Percentiles rank a stretch among this genome's conserved stretches.
Conservation (phyloP, 768 basidiomycete genomes). For the Mycena latifolia region DNA sequence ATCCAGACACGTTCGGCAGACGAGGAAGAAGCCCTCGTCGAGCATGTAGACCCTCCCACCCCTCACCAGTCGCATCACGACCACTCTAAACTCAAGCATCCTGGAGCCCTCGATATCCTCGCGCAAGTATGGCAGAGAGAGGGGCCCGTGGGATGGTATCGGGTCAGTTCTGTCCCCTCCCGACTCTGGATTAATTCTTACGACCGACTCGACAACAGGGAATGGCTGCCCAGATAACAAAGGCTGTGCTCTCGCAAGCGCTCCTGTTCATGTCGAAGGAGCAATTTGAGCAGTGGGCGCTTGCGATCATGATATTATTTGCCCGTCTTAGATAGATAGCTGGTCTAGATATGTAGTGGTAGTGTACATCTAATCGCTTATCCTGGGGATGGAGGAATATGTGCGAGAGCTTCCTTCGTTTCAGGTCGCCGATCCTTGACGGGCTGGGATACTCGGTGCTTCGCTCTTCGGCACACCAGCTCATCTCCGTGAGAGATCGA, state of each 20-base stretch:
- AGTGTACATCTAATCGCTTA: slow-evolving; percentile 7
- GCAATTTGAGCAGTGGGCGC: slow-evolving; percentile 92
- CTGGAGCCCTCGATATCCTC: slow-evolving; percentile 85
- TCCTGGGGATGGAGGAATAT: slow-evolving; percentile 2
- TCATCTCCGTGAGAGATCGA: too few species aligned
- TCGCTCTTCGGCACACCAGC: too few species aligned
- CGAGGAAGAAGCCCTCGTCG: slow-evolving; percentile 58
- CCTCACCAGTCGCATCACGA: slow-evolving; percentile 54
- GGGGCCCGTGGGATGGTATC: slow-evolving; percentile 95
- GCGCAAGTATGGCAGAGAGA: slow-evolving; percentile 77
- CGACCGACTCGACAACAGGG: slow-evolving; percentile 63
- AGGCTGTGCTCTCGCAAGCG: slow-evolving; percentile 96
- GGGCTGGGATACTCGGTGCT: too few species aligned
- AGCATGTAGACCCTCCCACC: slow-evolving; percentile 51
- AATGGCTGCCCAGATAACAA: slow-evolving; percentile 95
- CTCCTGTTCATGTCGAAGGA: slow-evolving; percentile 98
- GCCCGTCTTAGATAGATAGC: slow-evolving; percentile 49
- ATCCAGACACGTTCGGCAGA: slow-evolving; percentile 88
- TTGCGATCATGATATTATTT: slow-evolving; percentile 73
- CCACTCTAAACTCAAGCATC: slow-evolving; percentile 61
- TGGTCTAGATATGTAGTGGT: neutral
- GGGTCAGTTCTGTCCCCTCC: slow-evolving; percentile 62
- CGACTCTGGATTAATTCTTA: slow-evolving; percentile 2
- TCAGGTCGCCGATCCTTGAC: too few species aligned
- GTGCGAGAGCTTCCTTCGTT: neutral